Conservation (phyloP, 2,329 filamentous ascomycete genomes). For the Aspergillus pseudonomiae region DNA sequence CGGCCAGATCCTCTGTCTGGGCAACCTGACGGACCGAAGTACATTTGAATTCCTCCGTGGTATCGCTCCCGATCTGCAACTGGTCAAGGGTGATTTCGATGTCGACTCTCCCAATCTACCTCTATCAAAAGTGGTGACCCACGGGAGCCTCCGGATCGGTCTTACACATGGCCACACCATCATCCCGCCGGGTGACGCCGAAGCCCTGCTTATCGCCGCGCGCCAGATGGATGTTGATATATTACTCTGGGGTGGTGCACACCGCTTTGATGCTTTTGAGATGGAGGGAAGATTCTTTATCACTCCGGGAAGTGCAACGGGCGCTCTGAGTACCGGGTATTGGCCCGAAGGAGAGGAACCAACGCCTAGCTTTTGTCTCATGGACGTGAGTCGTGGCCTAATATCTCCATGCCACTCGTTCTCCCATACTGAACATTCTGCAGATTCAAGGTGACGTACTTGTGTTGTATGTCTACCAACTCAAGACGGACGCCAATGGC, state of each 20-base stretch:
- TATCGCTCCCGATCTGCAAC: conserved; percentile 71
- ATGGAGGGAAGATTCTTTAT: conserved; percentile 73
- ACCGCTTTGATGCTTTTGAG: conserved; percentile 72
- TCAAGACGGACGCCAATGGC: conserved; percentile 75
- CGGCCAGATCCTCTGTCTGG: conserved; percentile 76
- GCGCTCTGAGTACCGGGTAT: conserved; percentile 64
- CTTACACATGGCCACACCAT: conserved; percentile 75
- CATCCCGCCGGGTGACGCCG: conserved; percentile 66
- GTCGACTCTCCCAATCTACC: conserved; percentile 67
- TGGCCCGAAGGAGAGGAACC: conserved; percentile 68
- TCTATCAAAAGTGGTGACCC: conserved; percentile 70
- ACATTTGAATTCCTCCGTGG: conserved; percentile 80
- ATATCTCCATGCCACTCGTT: neutral
- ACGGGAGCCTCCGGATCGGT: conserved; percentile 68
- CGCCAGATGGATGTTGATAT: conserved; percentile 73
- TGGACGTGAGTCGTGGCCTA: conserved; percentile 76
- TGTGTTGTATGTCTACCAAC: conserved; percentile 90
- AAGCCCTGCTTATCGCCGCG: conserved; percentile 67
- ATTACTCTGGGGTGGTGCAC: conserved; percentile 69
- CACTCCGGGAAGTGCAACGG: conserved; percentile 69
- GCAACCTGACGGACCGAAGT: conserved; percentile 77
- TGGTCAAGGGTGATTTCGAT: conserved; percentile 72
- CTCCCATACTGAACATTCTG: conserved; percentile 14
- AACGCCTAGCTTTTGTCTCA: conserved; percentile 89
- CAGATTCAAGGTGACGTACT: conserved; percentile 95